Base-by-base conservation (phyloP, 2,329 filamentous ascomycete genomes). In the Dothideomycetes sp. region DNA sequence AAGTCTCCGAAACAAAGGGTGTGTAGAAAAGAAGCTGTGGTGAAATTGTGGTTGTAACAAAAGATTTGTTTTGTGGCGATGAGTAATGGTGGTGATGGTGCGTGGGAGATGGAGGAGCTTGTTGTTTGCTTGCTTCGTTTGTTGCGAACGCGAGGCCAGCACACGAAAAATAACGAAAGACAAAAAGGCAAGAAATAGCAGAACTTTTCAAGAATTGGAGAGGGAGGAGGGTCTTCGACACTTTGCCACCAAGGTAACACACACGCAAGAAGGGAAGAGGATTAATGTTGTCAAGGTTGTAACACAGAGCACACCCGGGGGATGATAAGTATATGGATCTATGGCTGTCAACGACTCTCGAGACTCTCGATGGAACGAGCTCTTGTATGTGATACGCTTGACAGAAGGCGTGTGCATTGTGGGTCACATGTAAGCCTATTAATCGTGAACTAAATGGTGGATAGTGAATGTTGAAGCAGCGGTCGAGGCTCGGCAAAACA, bases 111-210 rank as follows among this genome's bases (percentile, higher is more conserved):
- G n/a, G 37, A 24, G 12, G 7, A 24, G 7, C 7, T 24, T 11
- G 7, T 32, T 33, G 37, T 40, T 40, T 40, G 37, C 27, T n/a
- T n/a, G 35, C 28, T 24, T 24, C 29, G 34, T 24, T 20, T 15
- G 17, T 18, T 10, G 16, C 16, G 37, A 33, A 29, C 37, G 37
- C 37, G 15, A 40, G 15, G 12, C 35, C 35, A 31, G 27, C 35
- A 30, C 30, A 29, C 28, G 37, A 32, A n/a, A n/a, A n/a, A n/a
- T n/a, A n/a, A n/a, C n/a, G n/a, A n/a, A n/a, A 24, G 22, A 7
- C 37, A 40, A 40, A 40, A 28, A 23, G 33, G 37, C 20, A 40
- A 33, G 15, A 32, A n/a, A 18, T 12, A 28, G 25, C 29, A 32
- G 29, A 18, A 20, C 5, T 12, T 9, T 22, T 15, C 18, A 13